phyloP scores from a whole-genome alignment of 2,329 filamentous ascomycete genomes.

The Xylaria sp. region DNA sequence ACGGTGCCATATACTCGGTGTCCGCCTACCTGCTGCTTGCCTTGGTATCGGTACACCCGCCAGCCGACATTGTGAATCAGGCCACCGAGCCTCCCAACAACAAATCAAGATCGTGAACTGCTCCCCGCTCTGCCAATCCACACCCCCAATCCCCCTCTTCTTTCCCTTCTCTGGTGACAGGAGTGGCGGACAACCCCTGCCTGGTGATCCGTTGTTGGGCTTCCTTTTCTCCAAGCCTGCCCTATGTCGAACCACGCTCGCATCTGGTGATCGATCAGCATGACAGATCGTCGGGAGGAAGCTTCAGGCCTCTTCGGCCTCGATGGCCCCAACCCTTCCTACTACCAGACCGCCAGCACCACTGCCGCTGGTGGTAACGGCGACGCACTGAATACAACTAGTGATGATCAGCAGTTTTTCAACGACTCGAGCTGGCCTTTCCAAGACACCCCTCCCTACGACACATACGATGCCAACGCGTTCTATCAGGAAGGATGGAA shows the following conservation, averaged over 20 bases:
- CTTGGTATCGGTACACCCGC: conserved; percentile 19
- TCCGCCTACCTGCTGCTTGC: conserved; percentile 15
- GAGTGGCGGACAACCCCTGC: conserved; percentile 32
- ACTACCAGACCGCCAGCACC: conserved; percentile 46
- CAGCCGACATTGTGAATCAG: conserved; percentile 32
- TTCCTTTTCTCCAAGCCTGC: conserved; percentile 35
- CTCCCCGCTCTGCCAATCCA: conserved; percentile 23
- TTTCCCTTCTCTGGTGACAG: conserved; percentile 26
- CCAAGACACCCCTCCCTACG: conserved; percentile 60
- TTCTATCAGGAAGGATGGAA: conserved; percentile 52
- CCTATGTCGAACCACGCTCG: conserved; percentile 52
- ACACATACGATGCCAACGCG: conserved; percentile 54
- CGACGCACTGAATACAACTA: conserved; percentile 27
- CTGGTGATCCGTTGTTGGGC: conserved; percentile 22
- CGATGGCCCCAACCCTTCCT: conserved; percentile 54
- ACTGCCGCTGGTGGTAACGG: conserved; percentile 31
- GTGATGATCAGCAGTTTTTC: conserved; percentile 50
- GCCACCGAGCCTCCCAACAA: conserved; percentile 36
- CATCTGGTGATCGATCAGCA: conserved; percentile 51
- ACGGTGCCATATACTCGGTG: conserved; percentile 26
- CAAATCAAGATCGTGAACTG: conserved; percentile 29
- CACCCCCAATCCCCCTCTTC: conserved; percentile 14
- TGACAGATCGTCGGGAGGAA: conserved; percentile 53
- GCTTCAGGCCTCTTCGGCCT: conserved; percentile 58
- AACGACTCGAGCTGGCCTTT: conserved; percentile 60